Evolutionary conservation across 176 grass and related monocot genomes (phyloP), one percentile per base, ranked within the genome.

Genomic region (Rhipidocladum racemiflorum): DNA sequence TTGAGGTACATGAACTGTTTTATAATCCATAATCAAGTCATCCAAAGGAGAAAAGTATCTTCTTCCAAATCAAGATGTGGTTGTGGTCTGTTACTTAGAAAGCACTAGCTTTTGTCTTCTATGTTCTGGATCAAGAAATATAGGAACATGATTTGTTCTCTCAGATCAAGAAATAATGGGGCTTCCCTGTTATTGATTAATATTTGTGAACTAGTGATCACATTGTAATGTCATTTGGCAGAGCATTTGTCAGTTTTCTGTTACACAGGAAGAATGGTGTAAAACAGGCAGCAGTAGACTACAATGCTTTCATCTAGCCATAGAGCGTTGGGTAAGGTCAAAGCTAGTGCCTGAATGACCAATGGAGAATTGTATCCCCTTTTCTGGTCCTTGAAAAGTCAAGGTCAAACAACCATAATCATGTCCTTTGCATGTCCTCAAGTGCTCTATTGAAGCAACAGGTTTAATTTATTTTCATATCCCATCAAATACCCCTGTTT

Each of bases 331-430:
- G 1, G 14, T 69, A 28, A 28, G 64, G 34, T 81, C 5, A 81
- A 39, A 56, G 45, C 14, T 42, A 35, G n/a, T 64, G n/a, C 18
- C 28, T 74, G 55, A 83, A 23, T 83, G 50, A 49, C 39, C 34
- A 55, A 57, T 38, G 21, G 23, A 61, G 30, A 38, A 5, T 20
- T 73, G n/a, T 44, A 24, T 48, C 53, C 39, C 24, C 7, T 68
- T 59, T 69, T 27, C 6, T 43, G 24, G 39, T 46, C 27, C 39
- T 61, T 60, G 18, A 72, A 73, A 51, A 56, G 56, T 44, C 48
- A 55, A 51, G 68, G 56, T 44, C 48, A 55, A 44, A 65, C 29
- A 40, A 38, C 46, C 34, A 83, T 46, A 83, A 65, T 63, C 66
- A 27, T 24, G 27, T 32, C 55, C 11, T 36, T 70, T 66, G 21